A percentile compares a stretch with the other conserved stretches of the same genome.
phyloP scores from a whole-genome alignment of 202 grass and related monocot genomes.

The Zizania palustris region DNA sequence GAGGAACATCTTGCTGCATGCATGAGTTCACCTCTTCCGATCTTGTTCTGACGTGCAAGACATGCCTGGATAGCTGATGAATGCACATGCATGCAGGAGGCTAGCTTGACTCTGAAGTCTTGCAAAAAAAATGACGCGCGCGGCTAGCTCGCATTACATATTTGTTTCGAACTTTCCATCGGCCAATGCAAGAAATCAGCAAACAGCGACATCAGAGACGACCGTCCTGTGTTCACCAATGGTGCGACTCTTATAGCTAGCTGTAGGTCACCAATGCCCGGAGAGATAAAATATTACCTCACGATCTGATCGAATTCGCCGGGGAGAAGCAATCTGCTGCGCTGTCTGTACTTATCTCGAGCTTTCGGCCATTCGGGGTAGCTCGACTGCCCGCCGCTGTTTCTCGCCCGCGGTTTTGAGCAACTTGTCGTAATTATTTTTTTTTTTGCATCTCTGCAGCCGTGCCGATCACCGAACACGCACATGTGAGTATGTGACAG shows the following conservation, averaged over 20 bases:
- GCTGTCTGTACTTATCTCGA: neutral
- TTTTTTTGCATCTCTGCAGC: too few species aligned
- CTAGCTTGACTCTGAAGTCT: neutral
- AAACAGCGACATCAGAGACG: constrained; percentile 4
- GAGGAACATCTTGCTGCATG: neutral
- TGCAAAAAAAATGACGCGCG: neutral
- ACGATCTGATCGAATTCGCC: neutral
- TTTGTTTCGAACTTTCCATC: too few species aligned
- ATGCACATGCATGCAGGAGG: too few species aligned
- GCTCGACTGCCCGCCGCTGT: constrained; percentile 2
- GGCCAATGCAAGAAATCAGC: too few species aligned
- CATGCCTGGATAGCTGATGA: neutral
- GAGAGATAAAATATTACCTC: neutral
- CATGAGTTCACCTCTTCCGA: neutral
- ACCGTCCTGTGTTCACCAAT: too few species aligned
- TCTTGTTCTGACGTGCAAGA: neutral
- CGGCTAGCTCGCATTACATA: too few species aligned
- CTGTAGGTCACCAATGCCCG: neutral
- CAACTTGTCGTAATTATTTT: neutral
- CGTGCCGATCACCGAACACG: neutral
- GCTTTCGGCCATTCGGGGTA: neutral
- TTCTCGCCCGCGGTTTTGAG: constrained; percentile 15
- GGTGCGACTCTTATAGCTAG: neutral
- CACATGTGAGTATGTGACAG: neutral
- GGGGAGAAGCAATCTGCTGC: neutral